Conservation (phyloP, 2,329 filamentous ascomycete species). For the Penicillium fuscoglaucum region DNA sequence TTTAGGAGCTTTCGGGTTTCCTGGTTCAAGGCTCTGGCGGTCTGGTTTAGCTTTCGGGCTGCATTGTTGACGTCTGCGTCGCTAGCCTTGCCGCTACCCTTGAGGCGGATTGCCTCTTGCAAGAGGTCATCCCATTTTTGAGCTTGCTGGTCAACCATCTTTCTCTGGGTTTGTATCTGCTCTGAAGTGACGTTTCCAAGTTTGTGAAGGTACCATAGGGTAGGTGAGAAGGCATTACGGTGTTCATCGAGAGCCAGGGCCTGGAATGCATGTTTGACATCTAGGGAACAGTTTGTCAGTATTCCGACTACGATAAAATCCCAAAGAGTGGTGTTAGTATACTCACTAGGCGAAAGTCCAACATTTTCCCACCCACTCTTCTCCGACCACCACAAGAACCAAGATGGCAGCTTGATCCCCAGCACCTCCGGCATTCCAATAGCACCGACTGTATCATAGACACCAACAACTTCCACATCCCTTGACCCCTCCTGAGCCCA, state of each 20-base stretch:
- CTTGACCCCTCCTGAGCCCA: slow-evolving; percentile 20
- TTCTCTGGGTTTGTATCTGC: slow-evolving; percentile 11
- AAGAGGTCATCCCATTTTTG: slow-evolving; percentile 5
- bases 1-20: slow-evolving; percentile 14
- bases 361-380: slow-evolving; percentile 18
- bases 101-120: slow-evolving; percentile 15
- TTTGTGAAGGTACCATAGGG: slow-evolving; percentile 52
- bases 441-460: slow-evolving; percentile 37
- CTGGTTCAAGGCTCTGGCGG: slow-evolving; percentile 17
- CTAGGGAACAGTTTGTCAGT: slow-evolving; percentile 9
- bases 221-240: slow-evolving; percentile 50
- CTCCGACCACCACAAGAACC: not conserved
- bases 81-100: slow-evolving; percentile 13
- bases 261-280: slow-evolving; percentile 42
- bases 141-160: slow-evolving; percentile 6
- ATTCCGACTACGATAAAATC: not conserved
- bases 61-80: slow-evolving; percentile 18
- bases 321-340: not conserved
- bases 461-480: slow-evolving; percentile 32
- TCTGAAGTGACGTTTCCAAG: slow-evolving; percentile 13
- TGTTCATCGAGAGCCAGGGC: slow-evolving; percentile 43
- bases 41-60: slow-evolving; percentile 13
- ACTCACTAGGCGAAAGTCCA: slow-evolving; percentile 21
- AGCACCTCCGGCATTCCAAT: slow-evolving; percentile 34
- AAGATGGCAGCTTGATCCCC: slow-evolving; percentile 17